phyloP scores from a whole-genome alignment of 169 alveolate genomes.

The Cryptosporidium muris region DNA sequence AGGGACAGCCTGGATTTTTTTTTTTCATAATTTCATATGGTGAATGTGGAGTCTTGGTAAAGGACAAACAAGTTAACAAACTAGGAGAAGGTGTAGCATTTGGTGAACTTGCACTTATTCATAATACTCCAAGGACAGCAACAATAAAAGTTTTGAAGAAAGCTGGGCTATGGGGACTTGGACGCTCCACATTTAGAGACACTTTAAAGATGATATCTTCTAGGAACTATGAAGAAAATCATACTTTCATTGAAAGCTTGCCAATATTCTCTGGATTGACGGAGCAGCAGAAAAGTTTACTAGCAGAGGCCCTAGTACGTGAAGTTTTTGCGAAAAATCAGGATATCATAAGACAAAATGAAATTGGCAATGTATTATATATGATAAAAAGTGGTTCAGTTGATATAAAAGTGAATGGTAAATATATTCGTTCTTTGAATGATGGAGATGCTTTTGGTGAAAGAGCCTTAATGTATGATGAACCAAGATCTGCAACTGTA shows the following conservation, averaged over 20 bases:
- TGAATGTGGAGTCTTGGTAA: conserved; percentile 86
- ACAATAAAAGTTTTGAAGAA: conserved; percentile 89
- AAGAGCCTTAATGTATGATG: conserved; percentile 89
- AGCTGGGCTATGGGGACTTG: conserved; percentile 94
- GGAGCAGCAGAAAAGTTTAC: conserved; percentile 87
- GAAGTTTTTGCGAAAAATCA: conserved; percentile 83
- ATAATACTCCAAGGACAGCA: conserved; percentile 97
- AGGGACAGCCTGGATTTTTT: conserved; percentile 86
- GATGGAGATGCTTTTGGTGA: conserved; percentile 94
- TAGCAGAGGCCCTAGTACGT: conserved; percentile 88
- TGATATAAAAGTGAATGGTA: conserved; percentile 82
- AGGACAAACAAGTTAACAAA: conserved; percentile 86
- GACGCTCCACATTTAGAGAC: conserved; percentile 89
- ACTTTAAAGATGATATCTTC: conserved; percentile 86
- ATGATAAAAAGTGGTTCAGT: conserved; percentile 90
- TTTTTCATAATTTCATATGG: conserved; percentile 88
- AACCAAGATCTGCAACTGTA: conserved; percentile 93
- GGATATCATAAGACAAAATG: conserved; percentile 90
- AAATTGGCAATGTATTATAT: conserved; percentile 88
- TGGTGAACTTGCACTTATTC: conserved; percentile 98
- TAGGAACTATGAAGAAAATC: conserved; percentile 88
- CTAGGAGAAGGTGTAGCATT: conserved; percentile 93
- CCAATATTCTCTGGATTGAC: conserved; percentile 87
- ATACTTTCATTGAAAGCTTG: conserved; percentile 87
- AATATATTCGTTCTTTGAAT: conserved; percentile 75